Conservation (phyloP, 2,329 filamentous ascomycete species). For the Cytospora schulzeri region DNA sequence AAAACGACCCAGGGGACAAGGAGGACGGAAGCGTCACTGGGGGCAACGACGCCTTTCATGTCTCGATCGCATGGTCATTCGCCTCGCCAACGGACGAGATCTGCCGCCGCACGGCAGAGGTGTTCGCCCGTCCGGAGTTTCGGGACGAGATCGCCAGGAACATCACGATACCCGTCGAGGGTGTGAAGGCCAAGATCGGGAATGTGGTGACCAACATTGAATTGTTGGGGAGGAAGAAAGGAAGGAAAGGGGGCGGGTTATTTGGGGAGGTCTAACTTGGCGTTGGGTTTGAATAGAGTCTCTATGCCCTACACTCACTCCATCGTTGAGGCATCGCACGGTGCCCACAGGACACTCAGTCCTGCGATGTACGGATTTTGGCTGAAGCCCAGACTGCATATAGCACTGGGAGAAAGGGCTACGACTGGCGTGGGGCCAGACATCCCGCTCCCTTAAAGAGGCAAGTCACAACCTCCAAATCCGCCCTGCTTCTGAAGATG, state of each 20-base stretch:
- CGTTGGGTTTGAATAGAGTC: background rate
- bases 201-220: conserved; percentile 62
- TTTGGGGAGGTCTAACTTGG: conserved; percentile 5
- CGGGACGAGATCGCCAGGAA: conserved; percentile 36
- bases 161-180: conserved; percentile 57
- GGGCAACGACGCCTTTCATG: conserved; percentile 66
- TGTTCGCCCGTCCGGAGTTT: conserved; percentile 33
- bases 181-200: conserved; percentile 74
- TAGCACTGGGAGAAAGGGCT: background rate
- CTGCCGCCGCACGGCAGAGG: conserved; percentile 38
- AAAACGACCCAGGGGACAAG: conserved; percentile 2
- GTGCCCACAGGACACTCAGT: background rate
- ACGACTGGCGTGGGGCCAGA: background rate
- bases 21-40: background rate
- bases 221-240: conserved; percentile 33
- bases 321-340: background rate
- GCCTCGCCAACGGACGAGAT: conserved; percentile 51
- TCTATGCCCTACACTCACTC: background rate
- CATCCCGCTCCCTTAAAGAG: background rate
- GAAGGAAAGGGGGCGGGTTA: conserved; percentile 4
- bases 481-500: background rate
- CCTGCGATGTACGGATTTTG: background rate
- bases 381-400: background rate
- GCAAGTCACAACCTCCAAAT: background rate
- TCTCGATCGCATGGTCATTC: conserved; percentile 87